Evolutionary conservation across 139 green algal genomes (phyloP).

Genomic region (Picochlorum sp.): DNA sequence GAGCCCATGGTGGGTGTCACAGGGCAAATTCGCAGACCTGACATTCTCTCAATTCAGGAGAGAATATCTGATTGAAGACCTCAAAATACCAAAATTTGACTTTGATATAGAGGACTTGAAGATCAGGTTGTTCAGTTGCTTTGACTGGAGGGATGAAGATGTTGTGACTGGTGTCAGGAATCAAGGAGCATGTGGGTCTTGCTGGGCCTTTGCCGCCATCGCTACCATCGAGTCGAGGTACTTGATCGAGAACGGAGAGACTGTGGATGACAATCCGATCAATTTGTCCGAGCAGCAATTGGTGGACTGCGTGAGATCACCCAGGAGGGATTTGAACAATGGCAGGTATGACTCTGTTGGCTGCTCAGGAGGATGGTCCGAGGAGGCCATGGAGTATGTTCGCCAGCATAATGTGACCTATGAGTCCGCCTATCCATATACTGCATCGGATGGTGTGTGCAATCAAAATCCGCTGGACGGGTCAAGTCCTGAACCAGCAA

Average conservation of each 20-base stretch:
- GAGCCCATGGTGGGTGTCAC: background rate
- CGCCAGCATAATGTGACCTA: background rate
- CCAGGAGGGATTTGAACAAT: background rate
- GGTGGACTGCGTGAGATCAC: conserved; percentile 9
- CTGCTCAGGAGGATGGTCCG: background rate
- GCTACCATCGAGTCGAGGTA: conserved; percentile 17
- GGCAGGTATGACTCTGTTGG: background rate
- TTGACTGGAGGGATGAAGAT: background rate
- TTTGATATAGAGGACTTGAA: background rate
- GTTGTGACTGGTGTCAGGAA: background rate
- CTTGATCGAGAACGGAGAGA: conserved; percentile 12
- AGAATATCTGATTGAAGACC: background rate
- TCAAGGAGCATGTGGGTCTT: conserved; percentile 14
- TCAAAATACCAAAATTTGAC: background rate
- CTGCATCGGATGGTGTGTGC: background rate
- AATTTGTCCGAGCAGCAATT: conserved; percentile 15
- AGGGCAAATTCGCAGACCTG: background rate
- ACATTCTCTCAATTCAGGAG: background rate
- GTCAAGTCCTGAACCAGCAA: background rate
- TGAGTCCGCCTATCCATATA: background rate
- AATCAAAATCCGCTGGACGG: background rate
- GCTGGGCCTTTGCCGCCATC: conserved; percentile 20
- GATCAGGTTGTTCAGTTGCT: background rate
- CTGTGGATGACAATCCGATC: background rate
- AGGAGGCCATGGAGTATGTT: conserved; percentile 4